Conservation (phyloP, 1,284 basidiomycete genomes). For the Termitomyces sp. region DNA sequence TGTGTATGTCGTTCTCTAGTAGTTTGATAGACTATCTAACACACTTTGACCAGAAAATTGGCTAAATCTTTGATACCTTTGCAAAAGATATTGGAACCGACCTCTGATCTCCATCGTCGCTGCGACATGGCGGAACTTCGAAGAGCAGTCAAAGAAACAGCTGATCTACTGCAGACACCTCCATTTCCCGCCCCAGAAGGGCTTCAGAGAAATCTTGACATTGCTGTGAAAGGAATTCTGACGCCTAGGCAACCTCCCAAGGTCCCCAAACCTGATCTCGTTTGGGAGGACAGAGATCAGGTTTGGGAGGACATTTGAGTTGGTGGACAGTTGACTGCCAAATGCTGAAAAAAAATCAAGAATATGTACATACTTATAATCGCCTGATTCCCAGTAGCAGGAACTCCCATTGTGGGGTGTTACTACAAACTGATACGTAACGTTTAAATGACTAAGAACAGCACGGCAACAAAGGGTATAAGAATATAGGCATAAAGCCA, state of each 20-base stretch:
- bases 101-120: slow-evolving; percentile 21
- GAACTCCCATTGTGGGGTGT: not conserved
- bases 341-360: no score
- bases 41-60: slow-evolving; percentile 17
- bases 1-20: not conserved
- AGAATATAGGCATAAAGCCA: not conserved
- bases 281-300: no score
- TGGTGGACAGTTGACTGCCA: not conserved
- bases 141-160: slow-evolving; percentile 20
- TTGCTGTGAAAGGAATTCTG: slow-evolving; percentile 30
- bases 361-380: no score
- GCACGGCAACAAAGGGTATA: not conserved
- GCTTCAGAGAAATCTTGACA: slow-evolving; percentile 24
- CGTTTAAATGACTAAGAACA: not conserved
- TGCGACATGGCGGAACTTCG: slow-evolving; percentile 20
- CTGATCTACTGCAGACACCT: slow-evolving; percentile 22
- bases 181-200: slow-evolving; percentile 14
- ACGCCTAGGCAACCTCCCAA: slow-evolving; percentile 11
- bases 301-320: slow-evolving; percentile 6
- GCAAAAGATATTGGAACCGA: slow-evolving; percentile 24
- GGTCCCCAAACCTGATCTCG: slow-evolving; percentile 21
- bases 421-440: not conserved
- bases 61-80: slow-evolving; percentile 20
- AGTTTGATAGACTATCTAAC: not conserved
- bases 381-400: not conserved